Evolutionary conservation across 2,329 filamentous ascomycete genomes (phyloP), one percentile per base, ranked within the genome.

Genomic region (Rosellinia necatrix): DNA sequence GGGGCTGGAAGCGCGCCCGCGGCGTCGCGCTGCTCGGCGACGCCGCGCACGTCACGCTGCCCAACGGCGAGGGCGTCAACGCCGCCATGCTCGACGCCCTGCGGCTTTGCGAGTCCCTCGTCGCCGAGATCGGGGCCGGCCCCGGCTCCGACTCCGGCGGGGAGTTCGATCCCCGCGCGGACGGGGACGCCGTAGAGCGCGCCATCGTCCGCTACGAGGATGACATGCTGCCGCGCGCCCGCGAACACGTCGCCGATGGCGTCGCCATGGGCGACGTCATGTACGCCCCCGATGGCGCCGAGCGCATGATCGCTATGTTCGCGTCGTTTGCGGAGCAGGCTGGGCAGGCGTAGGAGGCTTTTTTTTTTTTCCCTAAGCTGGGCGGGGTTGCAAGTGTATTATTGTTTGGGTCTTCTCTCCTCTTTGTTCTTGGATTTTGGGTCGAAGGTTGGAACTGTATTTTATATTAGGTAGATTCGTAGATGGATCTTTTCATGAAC

Each of bases 41-140:
- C 25, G 57, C 60, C 9, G 60, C 60, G 9, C 60, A 62, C 22
- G 17, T 62, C 1, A 22, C 43, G 15, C 30, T 59, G 0, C 60
- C 60, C 1, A 58, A 53, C 7, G 60, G 60, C 19, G 60, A 56
- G 38, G 60, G 60, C 1, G 60, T 60, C 0, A 62, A 62, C 7
- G 3, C 29, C 0, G 60, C 60, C 6, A 60, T 62, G 60, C 19
- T 49, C 1, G 60, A 62, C 32, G 44, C 60, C 27, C 38, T 62
- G 47, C 49, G 42, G 17, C 15, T 62, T 8, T 58, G 32, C 15
- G 30, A 60, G 34, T 44, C 30, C 13, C 13, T 60, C 15, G 24
- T 51, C 10, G 50, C 42, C 4, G 54, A 58, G 19, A 5, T 42
- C 2, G 13, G 17, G n/a, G 1, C 3, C 13, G 13, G 15, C 1